phyloP scores from a whole-genome alignment of 1,284 basidiomycete species.

The Ustilago sp. region DNA sequence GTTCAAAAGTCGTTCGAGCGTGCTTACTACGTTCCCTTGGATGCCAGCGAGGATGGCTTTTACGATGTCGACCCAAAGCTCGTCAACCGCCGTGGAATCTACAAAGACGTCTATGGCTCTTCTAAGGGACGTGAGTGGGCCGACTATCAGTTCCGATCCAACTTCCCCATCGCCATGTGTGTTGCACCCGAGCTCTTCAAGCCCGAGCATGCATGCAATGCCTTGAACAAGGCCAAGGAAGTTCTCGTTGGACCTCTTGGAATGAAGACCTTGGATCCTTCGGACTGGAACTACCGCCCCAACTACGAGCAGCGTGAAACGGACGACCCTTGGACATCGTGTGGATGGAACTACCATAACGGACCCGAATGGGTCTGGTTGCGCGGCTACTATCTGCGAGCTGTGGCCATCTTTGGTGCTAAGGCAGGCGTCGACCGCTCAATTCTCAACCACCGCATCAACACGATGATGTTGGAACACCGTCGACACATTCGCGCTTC shows the following conservation, averaged over 20 bases:
- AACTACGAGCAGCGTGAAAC: slow-evolving; percentile 63
- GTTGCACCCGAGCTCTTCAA: slow-evolving; percentile 96
- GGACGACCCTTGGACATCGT: slow-evolving; percentile 48
- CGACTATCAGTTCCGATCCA: slow-evolving; percentile 86
- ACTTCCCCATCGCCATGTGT: slow-evolving; percentile 92
- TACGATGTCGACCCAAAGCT: slow-evolving; percentile 80
- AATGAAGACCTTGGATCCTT: slow-evolving; percentile 64
- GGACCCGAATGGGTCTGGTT: slow-evolving; percentile 95
- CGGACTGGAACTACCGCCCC: slow-evolving; percentile 62
- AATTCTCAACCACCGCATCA: slow-evolving; percentile 54
- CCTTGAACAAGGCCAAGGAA: slow-evolving; percentile 56
- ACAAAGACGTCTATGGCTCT: slow-evolving; percentile 90
- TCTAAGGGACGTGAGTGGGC: slow-evolving; percentile 79
- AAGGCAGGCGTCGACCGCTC: slow-evolving; percentile 38
- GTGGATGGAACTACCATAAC: slow-evolving; percentile 71
- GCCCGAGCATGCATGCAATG: slow-evolving; percentile 80
- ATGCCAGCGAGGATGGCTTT: slow-evolving; percentile 78
- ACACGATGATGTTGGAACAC: slow-evolving; percentile 54
- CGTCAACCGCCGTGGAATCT: slow-evolving; percentile 91
- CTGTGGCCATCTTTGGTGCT: slow-evolving; percentile 75
- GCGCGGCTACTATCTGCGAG: slow-evolving; percentile 91
- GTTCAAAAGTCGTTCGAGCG: slow-evolving; percentile 89
- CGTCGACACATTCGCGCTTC: slow-evolving; percentile 47
- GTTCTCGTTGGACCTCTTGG: slow-evolving; percentile 58
- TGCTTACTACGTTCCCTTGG: slow-evolving; percentile 88